Conservation (phyloP, 441 rosid species). For the Breynia disticha region DNA sequence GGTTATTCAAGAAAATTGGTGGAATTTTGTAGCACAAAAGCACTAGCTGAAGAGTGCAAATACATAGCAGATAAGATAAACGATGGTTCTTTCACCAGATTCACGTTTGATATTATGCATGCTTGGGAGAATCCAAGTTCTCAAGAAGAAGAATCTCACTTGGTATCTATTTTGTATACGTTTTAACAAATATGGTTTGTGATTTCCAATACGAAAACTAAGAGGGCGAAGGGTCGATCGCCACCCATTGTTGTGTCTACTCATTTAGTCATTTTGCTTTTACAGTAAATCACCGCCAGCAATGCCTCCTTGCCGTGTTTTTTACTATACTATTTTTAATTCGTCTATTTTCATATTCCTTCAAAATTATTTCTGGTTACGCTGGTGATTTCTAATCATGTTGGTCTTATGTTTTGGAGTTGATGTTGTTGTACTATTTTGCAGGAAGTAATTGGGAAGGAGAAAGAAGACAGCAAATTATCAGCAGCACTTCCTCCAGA, state of each 20-base stretch:
- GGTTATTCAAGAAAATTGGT: constrained; percentile 57
- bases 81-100: constrained; percentile 60
- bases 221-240: background rate
- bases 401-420: background rate
- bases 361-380: no score
- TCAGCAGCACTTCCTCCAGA: constrained; percentile 25
- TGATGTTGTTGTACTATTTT: constrained; percentile 1
- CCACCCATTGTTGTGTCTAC: no score
- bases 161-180: constrained; percentile 12
- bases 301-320: no score
- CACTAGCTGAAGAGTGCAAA: constrained; percentile 31
- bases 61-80: constrained; percentile 43
- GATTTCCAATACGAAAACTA: background rate
- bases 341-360: no score
- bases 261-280: no score
- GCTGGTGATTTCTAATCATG: no score
- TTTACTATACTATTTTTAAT: no score
- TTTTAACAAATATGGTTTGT: background rate
- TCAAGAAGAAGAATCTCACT: constrained; percentile 28
- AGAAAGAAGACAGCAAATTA: constrained; percentile 49
- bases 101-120: constrained; percentile 78
- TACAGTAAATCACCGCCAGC: no score
- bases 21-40: constrained; percentile 62
- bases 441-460: constrained; percentile 55
- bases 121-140: constrained; percentile 77